Evolutionary conservation across 805 yeast genomes (phyloP), one percentile per base, ranked within the genome.

Genomic region (Kuraishia floccosa): DNA sequence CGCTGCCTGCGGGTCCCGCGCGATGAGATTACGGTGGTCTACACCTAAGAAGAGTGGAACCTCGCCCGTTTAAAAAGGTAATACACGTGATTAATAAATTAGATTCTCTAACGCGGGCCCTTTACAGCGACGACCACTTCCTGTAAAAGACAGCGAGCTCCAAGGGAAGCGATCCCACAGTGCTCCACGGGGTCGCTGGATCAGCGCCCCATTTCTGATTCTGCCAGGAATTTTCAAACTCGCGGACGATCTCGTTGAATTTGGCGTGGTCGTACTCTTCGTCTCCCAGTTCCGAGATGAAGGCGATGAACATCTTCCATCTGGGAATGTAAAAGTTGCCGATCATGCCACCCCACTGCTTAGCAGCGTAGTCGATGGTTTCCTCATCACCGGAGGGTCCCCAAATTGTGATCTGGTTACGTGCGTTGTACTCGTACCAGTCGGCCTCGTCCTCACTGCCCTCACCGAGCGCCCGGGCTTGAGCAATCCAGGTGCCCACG

Each of bases 301-400:
- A 24, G 13, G 8, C 25, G 14, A 24, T 10, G 25, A 24, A 24
- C n/a, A 24, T 9, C n/a, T 30, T 20, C 36, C 36, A 33, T 6
- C 36, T 19, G 9, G 35, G 34, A 13, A 17, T 18, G 19, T 33
- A 30, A 18, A 30, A 33, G 4, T 21, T 30, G 10, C 17, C 11
- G 6, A 33, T 25, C n/a, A 33, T 18, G 4, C 36, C 36, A 30
- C 34, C 28, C 36, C 36, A 33, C 28, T 33, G 36, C 30, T 33
- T 33, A 25, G 26, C 31, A 11, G 36, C 36, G 22, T 33, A 33
- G 25, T 33, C 36, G 9, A 31, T 8, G 13, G 27, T 29, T 12
- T 17, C 29, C 13, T 31, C 33, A 4, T 23, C 5, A 11, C 34
- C 34, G 5, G 34, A 17, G 15, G 36, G 34, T 17, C 36, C 36